Base-by-base conservation (phyloP, 148 eudicot species). In the Spergularia marina region DNA sequence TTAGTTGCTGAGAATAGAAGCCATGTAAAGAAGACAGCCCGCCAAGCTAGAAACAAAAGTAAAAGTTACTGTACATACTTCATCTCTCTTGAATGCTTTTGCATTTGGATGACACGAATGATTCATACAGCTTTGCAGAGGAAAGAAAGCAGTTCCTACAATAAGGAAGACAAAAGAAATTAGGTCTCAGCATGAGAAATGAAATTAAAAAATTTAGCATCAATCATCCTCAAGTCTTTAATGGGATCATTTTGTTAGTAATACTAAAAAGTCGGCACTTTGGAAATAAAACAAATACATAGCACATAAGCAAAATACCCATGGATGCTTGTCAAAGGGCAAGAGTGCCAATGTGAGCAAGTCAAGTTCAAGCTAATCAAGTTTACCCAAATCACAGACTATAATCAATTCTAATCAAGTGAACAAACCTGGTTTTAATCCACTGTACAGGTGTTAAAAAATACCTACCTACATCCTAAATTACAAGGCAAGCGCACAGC, bases 101-200 rank as follows among this genome's bases (percentile, higher is more conserved):
- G 96, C 97, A 90, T 92, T 90, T 39, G 99, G 99, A 78, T 68
- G 44, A 74, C 99, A 95, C 0, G 96, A 92, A 82, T 95, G 99
- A 81, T 95, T 95, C 91, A 95, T 90, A 81, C 99, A 95, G 79
- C 99, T 95, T 83, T 95, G 99, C 80, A 95, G 53, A 17, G 99
- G 94, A 79, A 80, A 95, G 88, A 95, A 92, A 39, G 97, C 99
- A 77, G 92, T 88, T 78, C 99, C 99, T 95, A 75, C 64, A 78
- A 75, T 20, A 80, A 12, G 34, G 59, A 44, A 68, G 30, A 68
- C 5, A 68, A 5, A 57, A 13, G 12, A 40, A 62, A 17, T 7
- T 30, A 49, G 57, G 7, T 53, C 6, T 73, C 8, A 36, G 8
- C 55, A 16, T 25, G 12, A 7, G 4, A 55, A 56, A 4, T 53